Percentiles rank a stretch among this genome's conserved stretches.
Evolutionary conservation across 805 yeast species (phyloP).

Genomic region (Starmerella geochares): DNA sequence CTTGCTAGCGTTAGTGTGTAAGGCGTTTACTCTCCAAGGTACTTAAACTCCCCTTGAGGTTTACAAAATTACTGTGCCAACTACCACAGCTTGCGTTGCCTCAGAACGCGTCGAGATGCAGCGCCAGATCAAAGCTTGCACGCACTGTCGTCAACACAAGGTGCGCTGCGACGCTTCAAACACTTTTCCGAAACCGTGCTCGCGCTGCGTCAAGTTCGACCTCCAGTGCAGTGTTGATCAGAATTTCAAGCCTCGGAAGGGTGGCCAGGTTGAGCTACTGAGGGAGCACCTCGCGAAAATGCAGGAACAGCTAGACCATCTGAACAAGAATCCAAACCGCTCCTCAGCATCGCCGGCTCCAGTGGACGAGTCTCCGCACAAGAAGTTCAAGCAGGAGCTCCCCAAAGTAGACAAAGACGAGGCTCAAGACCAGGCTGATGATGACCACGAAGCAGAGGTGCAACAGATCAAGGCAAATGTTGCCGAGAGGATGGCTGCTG

Average conservation of each 20-base stretch:
- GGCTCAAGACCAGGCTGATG: neutral
- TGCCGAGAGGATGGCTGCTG: slow-evolving; percentile 22
- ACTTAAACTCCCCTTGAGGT: no score
- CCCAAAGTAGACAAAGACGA: neutral
- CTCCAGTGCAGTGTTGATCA: slow-evolving; percentile 83
- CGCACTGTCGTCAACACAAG: slow-evolving; percentile 90
- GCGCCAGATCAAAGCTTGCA: slow-evolving; percentile 85
- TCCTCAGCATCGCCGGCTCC: slow-evolving; percentile 15
- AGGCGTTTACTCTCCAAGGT: no score
- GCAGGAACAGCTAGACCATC: slow-evolving; percentile 57
- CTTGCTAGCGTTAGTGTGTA: no score
- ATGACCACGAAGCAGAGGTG: slow-evolving; percentile 11
- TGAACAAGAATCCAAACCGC: slow-evolving; percentile 33
- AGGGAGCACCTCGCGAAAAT: slow-evolving; percentile 78
- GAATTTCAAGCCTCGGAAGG: slow-evolving; percentile 80
- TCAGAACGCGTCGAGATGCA: slow-evolving; percentile 16
- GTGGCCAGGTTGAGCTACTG: slow-evolving; percentile 75
- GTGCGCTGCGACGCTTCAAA: slow-evolving; percentile 87
- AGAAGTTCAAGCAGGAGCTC: neutral
- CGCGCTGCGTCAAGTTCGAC: slow-evolving; percentile 70
- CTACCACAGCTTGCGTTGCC: no score
- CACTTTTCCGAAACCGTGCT: slow-evolving; percentile 69
- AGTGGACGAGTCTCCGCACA: neutral
- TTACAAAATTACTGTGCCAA: no score
- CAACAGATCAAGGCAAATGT: slow-evolving; percentile 17